A percentile compares a stretch with the other conserved stretches of the same genome.
Evolutionary conservation across 1,284 basidiomycete genomes (phyloP).

Genomic region (Marasmius sp.): DNA sequence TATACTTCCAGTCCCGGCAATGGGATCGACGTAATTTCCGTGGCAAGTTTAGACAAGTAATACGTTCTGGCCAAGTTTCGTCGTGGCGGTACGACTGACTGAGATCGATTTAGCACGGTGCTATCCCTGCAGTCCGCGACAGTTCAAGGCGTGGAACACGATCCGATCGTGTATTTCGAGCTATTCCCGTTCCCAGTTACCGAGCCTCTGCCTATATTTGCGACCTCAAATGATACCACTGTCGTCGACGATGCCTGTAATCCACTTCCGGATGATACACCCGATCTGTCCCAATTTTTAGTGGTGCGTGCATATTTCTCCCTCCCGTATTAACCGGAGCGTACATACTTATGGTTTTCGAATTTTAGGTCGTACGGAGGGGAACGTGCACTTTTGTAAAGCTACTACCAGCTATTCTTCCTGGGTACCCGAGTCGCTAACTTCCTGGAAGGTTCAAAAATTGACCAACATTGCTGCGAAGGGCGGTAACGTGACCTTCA

Average conservation of each 20-base stretch:
- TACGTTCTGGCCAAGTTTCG: conserved; percentile 7
- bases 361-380: conserved; percentile 28
- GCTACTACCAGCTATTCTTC: not conserved
- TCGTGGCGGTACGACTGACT: not conserved
- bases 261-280: conserved; percentile 50
- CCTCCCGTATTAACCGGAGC: conserved; percentile 27
- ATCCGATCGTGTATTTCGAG: conserved; percentile 42
- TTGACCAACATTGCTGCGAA: conserved; percentile 49
- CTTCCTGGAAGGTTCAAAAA: conserved; percentile 37
- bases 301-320: conserved; percentile 37
- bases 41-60: conserved; percentile 49
- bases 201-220: conserved; percentile 41
- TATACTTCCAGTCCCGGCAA: conserved; percentile 50
- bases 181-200: conserved; percentile 36
- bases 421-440: not conserved
- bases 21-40: conserved; percentile 48
- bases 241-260: conserved; percentile 52
- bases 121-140: conserved; percentile 42
- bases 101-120: conserved; percentile 27
- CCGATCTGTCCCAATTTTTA: conserved; percentile 47
- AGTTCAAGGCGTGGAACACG: conserved; percentile 38
- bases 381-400: conserved; percentile 2
- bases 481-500: conserved; percentile 46
- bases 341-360: conserved; percentile 38
- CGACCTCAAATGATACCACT: conserved; percentile 42